Evolutionary conservation across 768 basidiomycete species (phyloP), one percentile per base, ranked within the genome.

Genomic region (Suillus fuscotomentosus): DNA sequence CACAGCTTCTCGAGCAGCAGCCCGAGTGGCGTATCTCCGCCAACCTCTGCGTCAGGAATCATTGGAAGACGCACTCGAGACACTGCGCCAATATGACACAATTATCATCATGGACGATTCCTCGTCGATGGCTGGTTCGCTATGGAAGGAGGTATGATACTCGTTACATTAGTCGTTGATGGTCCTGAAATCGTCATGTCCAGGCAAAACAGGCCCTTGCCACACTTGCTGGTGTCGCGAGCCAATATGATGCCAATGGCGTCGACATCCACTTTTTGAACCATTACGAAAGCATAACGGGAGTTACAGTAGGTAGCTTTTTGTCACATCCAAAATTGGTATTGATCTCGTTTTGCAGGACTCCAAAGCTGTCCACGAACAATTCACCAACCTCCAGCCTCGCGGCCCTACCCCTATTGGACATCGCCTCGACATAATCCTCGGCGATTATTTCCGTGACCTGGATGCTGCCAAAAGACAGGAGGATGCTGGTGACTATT

Each of bases 181-280:
- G 15, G 27, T 22, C 34, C 62, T 31, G 41, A 63, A 34, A 50
- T 42, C 66, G 0, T 8, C 10, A 14, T 17, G 31, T 20, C 43
- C 51, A 86, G 82, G 82, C 85, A 2, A 69, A 74, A 50, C 69
- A 78, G 22, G 84, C 85, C 2, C 76, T 88, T 38, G 79, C 80
- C 48, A 71, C 75, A 3, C 77, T 90, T 11, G 86, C 85, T 14
- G 75, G 79, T 8, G 74, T 75, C 7, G 86, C 86, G 0, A 72
- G 79, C 1, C 65, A 72, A 47, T 88, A 88, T 60, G 87, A 87
- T 65, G 70, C 66, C 7, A 82, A 88, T 63, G 88, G 88, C 3
- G 82, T 90, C 47, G 88, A 89, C 64, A 77, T 89, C 5, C 74
- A 84, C 67, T 90, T 90, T 74, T 69, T 90, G 61, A 88, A 89